These are phyloP conservation scores for Colletotrichum chlorophyti DNA, from an alignment of 2,329 filamentous ascomycete genomes.

Conservation along the genomic window DNA sequence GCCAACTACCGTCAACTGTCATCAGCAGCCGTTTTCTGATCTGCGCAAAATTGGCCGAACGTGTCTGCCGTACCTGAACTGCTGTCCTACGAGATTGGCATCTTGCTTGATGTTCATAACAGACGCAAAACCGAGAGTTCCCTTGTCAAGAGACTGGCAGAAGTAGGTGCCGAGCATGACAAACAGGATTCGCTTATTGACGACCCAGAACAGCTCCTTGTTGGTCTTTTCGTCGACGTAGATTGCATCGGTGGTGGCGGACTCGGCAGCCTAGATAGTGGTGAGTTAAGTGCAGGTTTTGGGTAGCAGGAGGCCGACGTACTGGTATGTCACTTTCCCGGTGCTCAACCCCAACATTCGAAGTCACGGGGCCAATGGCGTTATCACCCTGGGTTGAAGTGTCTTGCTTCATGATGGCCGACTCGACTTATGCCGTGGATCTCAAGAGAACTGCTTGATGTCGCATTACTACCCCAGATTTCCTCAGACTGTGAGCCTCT, in stretches of 20 bases:
- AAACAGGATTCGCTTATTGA: constrained; percentile 56
- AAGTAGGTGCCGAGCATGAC: constrained; percentile 59
- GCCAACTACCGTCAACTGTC: no score
- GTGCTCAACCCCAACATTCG: not conserved
- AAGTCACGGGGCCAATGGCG: not conserved
- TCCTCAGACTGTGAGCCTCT: not conserved
- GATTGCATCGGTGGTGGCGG: constrained; percentile 19
- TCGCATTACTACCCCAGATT: constrained; percentile 5
- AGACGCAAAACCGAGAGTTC: constrained; percentile 50
- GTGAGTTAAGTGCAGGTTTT: not conserved
- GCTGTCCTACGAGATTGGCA: constrained; percentile 51
- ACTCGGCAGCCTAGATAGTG: not conserved
- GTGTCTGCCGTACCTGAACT: not conserved
- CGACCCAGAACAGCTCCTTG: constrained; percentile 53
- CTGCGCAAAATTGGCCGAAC: no score
- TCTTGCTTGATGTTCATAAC: constrained; percentile 60
- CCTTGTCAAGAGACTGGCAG: constrained; percentile 43
- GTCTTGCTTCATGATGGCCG: constrained; percentile 14
- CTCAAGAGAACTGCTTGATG: not conserved
- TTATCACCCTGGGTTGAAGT: not conserved
- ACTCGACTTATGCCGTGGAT: no score
- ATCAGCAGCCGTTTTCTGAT: no score
- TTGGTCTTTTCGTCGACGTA: constrained; percentile 59
- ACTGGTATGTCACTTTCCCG: constrained; percentile 1
- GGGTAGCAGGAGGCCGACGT: not conserved